These are phyloP conservation scores for Tardiomyces digboiensis DNA, from an alignment of 1,139 yeast species.

Conservation along the genomic window DNA sequence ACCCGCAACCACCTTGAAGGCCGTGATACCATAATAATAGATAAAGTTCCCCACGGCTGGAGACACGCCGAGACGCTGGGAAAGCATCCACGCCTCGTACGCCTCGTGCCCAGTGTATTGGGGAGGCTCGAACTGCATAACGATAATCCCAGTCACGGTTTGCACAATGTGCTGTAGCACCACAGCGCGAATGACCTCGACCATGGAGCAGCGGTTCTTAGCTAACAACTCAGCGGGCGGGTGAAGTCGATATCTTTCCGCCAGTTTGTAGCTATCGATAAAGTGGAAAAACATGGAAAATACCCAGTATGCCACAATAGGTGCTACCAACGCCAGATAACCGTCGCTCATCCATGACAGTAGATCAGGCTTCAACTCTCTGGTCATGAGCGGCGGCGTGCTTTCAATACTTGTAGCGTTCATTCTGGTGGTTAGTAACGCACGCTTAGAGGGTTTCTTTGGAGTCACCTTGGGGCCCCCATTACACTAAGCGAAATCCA, in stretches of 20 bases:
- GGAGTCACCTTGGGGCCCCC: too few relatives aligned
- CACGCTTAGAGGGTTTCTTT: too few relatives aligned
- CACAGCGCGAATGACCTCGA: slow-evolving; percentile 73
- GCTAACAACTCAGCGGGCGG: slow-evolving; percentile 75
- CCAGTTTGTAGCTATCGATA: slow-evolving; percentile 62
- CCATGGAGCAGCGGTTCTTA: slow-evolving; percentile 64
- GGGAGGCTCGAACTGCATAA: slow-evolving; percentile 49
- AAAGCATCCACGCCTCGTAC: slow-evolving; percentile 55
- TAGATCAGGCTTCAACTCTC: slow-evolving; percentile 20
- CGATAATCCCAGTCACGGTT: slow-evolving; percentile 51
- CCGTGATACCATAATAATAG: slow-evolving; percentile 36
- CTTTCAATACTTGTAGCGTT: slow-evolving; percentile 3
- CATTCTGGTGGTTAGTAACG: too few relatives aligned
- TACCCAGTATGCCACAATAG: slow-evolving; percentile 77
- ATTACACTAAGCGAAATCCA: too few relatives aligned
- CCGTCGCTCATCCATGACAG: slow-evolving; percentile 64
- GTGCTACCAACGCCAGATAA: slow-evolving; percentile 58
- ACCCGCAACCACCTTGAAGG: slow-evolving; percentile 47
- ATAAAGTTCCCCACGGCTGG: slow-evolving; percentile 35
- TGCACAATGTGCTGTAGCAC: slow-evolving; percentile 77
- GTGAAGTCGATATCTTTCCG: slow-evolving; percentile 81
- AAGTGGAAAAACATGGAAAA: slow-evolving; percentile 66
- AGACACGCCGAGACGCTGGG: slow-evolving; percentile 26
- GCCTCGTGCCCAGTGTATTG: slow-evolving; percentile 70
- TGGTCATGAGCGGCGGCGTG: slow-evolving; percentile 5